phyloP scores from a whole-genome alignment of 768 basidiomycete species.

The Hypholoma fasciculare region DNA sequence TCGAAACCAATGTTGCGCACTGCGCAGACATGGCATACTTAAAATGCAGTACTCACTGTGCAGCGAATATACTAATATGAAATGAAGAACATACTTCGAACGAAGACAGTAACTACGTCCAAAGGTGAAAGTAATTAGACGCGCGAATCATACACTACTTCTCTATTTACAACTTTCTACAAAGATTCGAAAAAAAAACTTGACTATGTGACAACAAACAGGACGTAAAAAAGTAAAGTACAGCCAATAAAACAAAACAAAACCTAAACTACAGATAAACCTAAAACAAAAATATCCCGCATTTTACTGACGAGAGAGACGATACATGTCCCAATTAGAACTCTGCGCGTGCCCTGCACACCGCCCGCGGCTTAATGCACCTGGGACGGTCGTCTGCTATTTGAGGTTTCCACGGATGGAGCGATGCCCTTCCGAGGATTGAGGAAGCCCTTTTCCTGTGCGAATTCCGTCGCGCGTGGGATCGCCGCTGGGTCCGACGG shows the following conservation, averaged over 20 bases:
- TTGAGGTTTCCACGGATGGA: constrained; percentile 13
- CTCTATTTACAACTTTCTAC: neutral
- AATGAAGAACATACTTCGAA: too few species aligned
- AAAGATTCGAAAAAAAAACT: neutral
- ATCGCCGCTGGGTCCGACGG: constrained; percentile 77
- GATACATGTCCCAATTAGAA: neutral
- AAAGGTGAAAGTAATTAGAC: neutral
- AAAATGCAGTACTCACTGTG: too few species aligned
- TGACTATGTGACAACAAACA: neutral
- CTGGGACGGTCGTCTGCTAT: constrained; percentile 13
- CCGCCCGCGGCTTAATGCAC: constrained; percentile 3
- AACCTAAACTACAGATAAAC: too few species aligned
- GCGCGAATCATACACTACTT: neutral
- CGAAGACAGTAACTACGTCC: too few species aligned
- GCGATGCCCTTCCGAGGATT: constrained; percentile 47
- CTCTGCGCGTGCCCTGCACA: neutral
- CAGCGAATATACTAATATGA: too few species aligned
- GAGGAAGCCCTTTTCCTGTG: constrained; percentile 83
- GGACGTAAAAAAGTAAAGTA: too few species aligned
- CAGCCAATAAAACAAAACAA: too few species aligned
- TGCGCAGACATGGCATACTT: too few species aligned
- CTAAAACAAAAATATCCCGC: too few species aligned
- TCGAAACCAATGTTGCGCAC: too few species aligned
- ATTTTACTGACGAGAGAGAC: neutral
- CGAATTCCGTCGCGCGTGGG: constrained; percentile 77